Base-by-base conservation (phyloP, 2,329 filamentous ascomycete genomes). In the Magnaporthiopsis poae region DNA sequence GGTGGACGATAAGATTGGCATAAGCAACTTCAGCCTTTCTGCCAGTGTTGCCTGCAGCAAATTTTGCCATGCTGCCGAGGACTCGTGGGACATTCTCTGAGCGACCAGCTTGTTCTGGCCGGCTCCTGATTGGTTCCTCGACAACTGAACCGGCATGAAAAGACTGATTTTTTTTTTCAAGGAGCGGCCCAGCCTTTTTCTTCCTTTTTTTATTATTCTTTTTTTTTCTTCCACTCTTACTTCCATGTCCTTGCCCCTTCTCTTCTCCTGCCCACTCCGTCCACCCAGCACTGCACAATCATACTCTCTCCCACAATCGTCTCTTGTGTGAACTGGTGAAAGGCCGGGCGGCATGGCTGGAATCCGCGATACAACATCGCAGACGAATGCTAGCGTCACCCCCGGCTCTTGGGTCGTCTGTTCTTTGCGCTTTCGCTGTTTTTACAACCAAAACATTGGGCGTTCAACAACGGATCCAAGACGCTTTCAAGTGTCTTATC, bases 21-120 rank as follows among this genome's bases (percentile, higher is more conserved):
- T 99, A 80, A 98, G 94, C 84, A 96, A 97, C 79, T 99, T 91
- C 84, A 96, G 93, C 75, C 84, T 99, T 69, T 96, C 92, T 74
- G 95, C 95, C 69, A 98, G 94, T 81, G 95, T 99, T 69, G 94
- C 95, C 61, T 99, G 95, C 84, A 97, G 94, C 86, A 99, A 98
- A 79, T 98, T 99, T 83, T 98, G 95, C 79, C 95, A 99, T 79
- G 95, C 94, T 60, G 94, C 93, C 61, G 95, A 99, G 80, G 95
- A 99, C 77, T 89, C 90, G 52, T 99, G 95, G 95, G 88, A 91
- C 75, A 90, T 99, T 72, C 86, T 97, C 74, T 99, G 88, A 84
- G 62, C 13, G 9, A 5, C 39, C 39, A 21, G 39, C 39, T 11
- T 12, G 5, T 21, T 11, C 31, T n/a, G 61, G 35, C 60, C 64